phyloP scores from a whole-genome alignment of 345 rosid species.

The Pugionium dolabratum region DNA sequence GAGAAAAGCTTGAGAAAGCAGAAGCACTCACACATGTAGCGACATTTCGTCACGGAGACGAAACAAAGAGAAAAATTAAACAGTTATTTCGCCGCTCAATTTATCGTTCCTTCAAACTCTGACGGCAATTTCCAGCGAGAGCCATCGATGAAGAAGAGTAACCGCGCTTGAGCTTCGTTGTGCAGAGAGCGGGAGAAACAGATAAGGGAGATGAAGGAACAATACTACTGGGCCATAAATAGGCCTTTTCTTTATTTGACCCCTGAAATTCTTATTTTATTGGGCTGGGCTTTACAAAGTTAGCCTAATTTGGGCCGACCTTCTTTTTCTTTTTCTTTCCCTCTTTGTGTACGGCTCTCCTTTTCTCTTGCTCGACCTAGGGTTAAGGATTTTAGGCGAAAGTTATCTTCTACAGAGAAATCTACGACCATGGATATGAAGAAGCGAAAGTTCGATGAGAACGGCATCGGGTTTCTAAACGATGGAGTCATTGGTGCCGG shows the following conservation, averaged over 20 bases:
- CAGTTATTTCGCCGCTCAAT: neutral
- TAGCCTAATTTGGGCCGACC: neutral
- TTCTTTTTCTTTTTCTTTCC: neutral
- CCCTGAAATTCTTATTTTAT: neutral
- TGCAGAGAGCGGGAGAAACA: conserved; percentile 16
- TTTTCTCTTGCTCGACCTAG: conserved; percentile 24
- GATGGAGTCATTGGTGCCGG: conserved; percentile 29
- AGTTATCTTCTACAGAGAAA: neutral
- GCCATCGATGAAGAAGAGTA: conserved; percentile 20
- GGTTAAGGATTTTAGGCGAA: conserved; percentile 48
- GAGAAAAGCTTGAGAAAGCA: neutral
- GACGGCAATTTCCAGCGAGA: conserved; percentile 15
- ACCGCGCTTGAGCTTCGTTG: neutral
- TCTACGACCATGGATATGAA: conserved; percentile 52
- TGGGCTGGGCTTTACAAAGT: neutral
- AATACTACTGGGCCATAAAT: neutral
- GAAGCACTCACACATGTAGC: conserved; percentile 31
- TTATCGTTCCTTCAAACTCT: neutral
- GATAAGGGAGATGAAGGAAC: conserved; percentile 31
- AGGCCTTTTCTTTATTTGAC: neutral
- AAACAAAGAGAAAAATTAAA: neutral
- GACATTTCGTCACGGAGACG: conserved; percentile 23
- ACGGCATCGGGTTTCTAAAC: conserved; percentile 41
- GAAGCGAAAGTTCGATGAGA: conserved; percentile 67
- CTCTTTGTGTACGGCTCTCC: neutral